These are phyloP conservation scores for Grifola frondosa DNA, from an alignment of 1,284 basidiomycete genomes.

Conservation along the genomic window DNA sequence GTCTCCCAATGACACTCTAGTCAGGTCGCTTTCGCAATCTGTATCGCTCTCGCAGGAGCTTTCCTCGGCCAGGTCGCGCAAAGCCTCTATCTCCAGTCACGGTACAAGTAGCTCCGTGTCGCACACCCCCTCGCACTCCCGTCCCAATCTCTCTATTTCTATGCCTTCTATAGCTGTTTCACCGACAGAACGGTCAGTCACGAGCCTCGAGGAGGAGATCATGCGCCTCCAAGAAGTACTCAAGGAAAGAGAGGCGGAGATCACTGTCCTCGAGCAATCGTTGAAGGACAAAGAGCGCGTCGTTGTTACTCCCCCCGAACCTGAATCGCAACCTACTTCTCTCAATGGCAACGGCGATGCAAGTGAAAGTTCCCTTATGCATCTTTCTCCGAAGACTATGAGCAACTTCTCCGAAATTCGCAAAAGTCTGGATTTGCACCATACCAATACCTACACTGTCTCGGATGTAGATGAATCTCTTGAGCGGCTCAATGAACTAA, in stretches of 20 bases:
- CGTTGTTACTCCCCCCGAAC: slow-evolving; percentile 16
- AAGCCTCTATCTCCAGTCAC: slow-evolving; percentile 72
- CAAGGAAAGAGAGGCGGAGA: slow-evolving; percentile 86
- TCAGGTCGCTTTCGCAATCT: slow-evolving; percentile 75
- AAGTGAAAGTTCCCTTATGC: slow-evolving; percentile 16
- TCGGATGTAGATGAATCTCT: slow-evolving; percentile 67
- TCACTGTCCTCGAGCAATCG: slow-evolving; percentile 70
- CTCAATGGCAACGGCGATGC: slow-evolving; percentile 11
- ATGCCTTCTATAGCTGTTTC: slow-evolving; percentile 42
- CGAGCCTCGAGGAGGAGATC: slow-evolving; percentile 88
- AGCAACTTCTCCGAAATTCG: slow-evolving; percentile 71
- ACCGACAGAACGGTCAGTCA: slow-evolving; percentile 66
- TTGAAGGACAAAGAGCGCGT: slow-evolving; percentile 49
- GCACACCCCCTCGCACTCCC: slow-evolving; percentile 45
- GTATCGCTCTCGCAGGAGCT: slow-evolving; percentile 95
- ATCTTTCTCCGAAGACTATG: slow-evolving; percentile 67
- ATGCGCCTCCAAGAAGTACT: slow-evolving; percentile 88
- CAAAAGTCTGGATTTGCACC: slow-evolving; percentile 55
- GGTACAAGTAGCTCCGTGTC: slow-evolving; percentile 59
- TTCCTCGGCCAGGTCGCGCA: slow-evolving; percentile 85
- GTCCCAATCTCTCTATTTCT: slow-evolving; percentile 65
- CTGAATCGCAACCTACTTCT: slow-evolving; percentile 7
- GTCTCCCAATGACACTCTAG: slow-evolving; percentile 18
- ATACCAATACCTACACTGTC: slow-evolving; percentile 27
- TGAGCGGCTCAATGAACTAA: slow-evolving; percentile 79